phyloP scores from a whole-genome alignment of 1,284 basidiomycete species.

The Kalmanozyma brasiliensis region DNA sequence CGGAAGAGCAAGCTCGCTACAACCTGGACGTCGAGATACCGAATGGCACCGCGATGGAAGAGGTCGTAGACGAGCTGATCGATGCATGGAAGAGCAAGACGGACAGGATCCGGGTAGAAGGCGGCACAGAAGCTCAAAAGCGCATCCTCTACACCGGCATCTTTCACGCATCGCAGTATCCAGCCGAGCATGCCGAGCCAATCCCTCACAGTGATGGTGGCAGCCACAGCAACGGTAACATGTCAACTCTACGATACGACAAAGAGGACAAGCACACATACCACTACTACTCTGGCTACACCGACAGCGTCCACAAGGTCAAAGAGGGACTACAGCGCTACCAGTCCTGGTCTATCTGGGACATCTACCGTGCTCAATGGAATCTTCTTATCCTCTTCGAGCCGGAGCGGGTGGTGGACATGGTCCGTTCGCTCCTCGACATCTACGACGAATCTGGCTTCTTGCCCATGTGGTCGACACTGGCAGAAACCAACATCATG shows the following conservation, averaged over 20 bases:
- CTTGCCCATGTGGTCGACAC: slow-evolving; percentile 91
- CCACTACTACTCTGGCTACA: slow-evolving; percentile 81
- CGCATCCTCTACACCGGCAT: slow-evolving; percentile 72
- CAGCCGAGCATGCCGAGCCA: slow-evolving; percentile 78
- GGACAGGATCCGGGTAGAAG: slow-evolving; percentile 74
- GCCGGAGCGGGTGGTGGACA: slow-evolving; percentile 78
- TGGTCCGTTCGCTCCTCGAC: slow-evolving; percentile 82
- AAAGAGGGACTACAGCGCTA: slow-evolving; percentile 74
- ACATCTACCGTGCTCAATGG: slow-evolving; percentile 82
- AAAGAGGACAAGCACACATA: slow-evolving; percentile 17
- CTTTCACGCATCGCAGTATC: slow-evolving; percentile 73
- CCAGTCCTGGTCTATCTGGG: slow-evolving; percentile 86
- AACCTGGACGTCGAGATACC: slow-evolving; percentile 72
- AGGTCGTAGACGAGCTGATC: slow-evolving; percentile 75
- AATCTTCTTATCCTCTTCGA: slow-evolving; percentile 81
- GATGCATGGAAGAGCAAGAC: slow-evolving; percentile 79
- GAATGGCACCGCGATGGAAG: slow-evolving; percentile 72
- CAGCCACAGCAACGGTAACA: not conserved
- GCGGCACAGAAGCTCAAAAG: slow-evolving; percentile 73
- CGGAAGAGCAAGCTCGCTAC: slow-evolving; percentile 78
- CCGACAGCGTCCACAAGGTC: slow-evolving; percentile 73
- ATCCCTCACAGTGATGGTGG: slow-evolving; percentile 61
- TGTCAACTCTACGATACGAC: slow-evolving; percentile 1
- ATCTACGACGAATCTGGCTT: slow-evolving; percentile 81
- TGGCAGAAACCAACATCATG: slow-evolving; percentile 81